Conservation (phyloP, 768 basidiomycete genomes). For the Termitomyces sp. region DNA sequence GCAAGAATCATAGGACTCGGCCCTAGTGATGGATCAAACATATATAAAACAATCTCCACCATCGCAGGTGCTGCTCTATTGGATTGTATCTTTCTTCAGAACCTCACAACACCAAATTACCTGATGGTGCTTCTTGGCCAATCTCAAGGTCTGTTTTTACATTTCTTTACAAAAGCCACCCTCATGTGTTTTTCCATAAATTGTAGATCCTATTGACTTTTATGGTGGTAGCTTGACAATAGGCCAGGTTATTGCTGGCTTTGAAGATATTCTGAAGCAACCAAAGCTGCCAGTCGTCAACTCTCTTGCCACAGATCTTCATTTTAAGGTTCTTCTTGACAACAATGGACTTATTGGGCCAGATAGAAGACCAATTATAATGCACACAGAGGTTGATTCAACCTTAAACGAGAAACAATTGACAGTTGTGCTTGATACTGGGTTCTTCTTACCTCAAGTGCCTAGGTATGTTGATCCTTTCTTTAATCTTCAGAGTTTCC, state of each 20-base stretch:
- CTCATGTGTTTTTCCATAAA: neutral
- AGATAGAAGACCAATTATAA: constrained; percentile 41
- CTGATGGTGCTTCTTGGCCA: constrained; percentile 63
- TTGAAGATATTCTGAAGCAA: constrained; percentile 36
- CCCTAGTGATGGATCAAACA: constrained; percentile 47
- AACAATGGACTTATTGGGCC: constrained; percentile 57
- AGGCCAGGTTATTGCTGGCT: constrained; percentile 34
- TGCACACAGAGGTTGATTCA: constrained; percentile 39
- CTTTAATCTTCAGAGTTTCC: neutral
- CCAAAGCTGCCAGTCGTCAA: constrained; percentile 44
- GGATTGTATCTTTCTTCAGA: constrained; percentile 59
- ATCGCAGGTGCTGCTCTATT: constrained; percentile 46
- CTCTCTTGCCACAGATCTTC: constrained; percentile 42
- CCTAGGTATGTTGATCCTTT: constrained; percentile 30
- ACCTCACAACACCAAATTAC: constrained; percentile 51
- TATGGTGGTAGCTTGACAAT: constrained; percentile 57
- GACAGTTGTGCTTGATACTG: constrained; percentile 63
- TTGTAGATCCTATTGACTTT: neutral
- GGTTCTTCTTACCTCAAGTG: constrained; percentile 63
- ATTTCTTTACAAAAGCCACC: neutral
- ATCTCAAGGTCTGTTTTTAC: constrained; percentile 25
- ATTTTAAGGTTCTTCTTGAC: constrained; percentile 64
- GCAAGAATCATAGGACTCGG: constrained; percentile 53
- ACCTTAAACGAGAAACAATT: constrained; percentile 37
- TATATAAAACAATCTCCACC: constrained; percentile 29